Conservation (phyloP, 108 stramenopile species). For the Fistulifera solaris region DNA sequence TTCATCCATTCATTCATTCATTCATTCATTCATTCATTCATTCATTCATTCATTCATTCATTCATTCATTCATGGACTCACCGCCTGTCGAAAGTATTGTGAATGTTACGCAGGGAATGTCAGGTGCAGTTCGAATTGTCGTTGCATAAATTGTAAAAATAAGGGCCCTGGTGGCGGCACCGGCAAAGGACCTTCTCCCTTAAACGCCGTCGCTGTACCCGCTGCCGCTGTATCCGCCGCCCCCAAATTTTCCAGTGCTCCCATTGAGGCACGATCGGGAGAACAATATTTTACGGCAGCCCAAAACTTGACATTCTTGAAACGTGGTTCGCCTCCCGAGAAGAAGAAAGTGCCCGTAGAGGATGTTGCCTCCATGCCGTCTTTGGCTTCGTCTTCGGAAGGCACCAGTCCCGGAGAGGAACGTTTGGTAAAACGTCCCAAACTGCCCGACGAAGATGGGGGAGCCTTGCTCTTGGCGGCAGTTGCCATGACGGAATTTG, state of each 20-base stretch:
- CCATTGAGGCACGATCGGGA: not conserved
- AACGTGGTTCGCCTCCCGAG: conserved; percentile 30
- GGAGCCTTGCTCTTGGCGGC: conserved; percentile 43
- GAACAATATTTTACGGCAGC: conserved; percentile 64
- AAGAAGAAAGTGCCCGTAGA: conserved; percentile 8
- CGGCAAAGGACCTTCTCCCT: too few species aligned
- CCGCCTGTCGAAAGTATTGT: too few species aligned
- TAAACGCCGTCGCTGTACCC: not conserved
- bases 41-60: too few species aligned
- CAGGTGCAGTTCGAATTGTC: conserved; percentile 80
- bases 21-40: too few species aligned
- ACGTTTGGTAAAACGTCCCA: conserved; percentile 2
- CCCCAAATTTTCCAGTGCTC: not conserved
- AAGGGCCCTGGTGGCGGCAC: conserved; percentile 25
- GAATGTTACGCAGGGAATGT: conserved; percentile 87
- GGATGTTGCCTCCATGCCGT: conserved; percentile 24
- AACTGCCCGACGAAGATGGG: conserved; percentile 20
- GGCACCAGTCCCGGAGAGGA: not conserved
- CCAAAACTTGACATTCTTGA: conserved; percentile 62
- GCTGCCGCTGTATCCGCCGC: conserved; percentile 2
- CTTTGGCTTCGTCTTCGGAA: conserved; percentile 8
- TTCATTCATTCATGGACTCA: too few species aligned
- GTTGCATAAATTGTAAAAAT: conserved; percentile 92
- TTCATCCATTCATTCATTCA: too few species aligned
- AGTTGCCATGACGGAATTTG: conserved; percentile 47